These are phyloP conservation scores for Suillus clintonianus DNA, from an alignment of 768 basidiomycete species.

Conservation along the genomic window DNA sequence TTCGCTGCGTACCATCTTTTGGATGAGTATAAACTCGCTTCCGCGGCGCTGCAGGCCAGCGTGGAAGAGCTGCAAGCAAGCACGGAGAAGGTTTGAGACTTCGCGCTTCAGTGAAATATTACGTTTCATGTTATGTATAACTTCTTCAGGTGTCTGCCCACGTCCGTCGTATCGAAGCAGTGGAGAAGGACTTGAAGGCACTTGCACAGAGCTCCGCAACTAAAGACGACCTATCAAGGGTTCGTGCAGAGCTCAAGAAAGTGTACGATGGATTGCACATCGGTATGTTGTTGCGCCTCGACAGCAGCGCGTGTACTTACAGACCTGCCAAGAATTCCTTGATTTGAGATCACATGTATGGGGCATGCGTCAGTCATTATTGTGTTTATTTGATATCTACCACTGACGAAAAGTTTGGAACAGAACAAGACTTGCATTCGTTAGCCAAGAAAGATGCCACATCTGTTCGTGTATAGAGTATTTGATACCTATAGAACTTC, in stretches of 20 bases:
- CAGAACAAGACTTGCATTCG: slow-evolving; percentile 82
- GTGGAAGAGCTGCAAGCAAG: slow-evolving; percentile 84
- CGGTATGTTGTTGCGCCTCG: slow-evolving; percentile 44
- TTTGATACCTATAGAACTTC: not conserved
- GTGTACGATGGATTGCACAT: slow-evolving; percentile 82
- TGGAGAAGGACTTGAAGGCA: slow-evolving; percentile 87
- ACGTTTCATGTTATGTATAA: not conserved
- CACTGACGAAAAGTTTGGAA: slow-evolving; percentile 4
- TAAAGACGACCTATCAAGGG: slow-evolving; percentile 78
- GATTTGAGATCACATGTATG: slow-evolving; percentile 81
- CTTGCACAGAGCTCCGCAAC: slow-evolving; percentile 62
- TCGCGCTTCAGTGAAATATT: not conserved
- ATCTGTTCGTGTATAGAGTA: slow-evolving; percentile 52
- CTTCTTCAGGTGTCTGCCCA: slow-evolving; percentile 72
- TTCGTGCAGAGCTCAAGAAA: slow-evolving; percentile 85
- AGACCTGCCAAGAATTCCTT: slow-evolving; percentile 60
- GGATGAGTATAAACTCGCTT: slow-evolving; percentile 89
- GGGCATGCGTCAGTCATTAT: slow-evolving; percentile 74
- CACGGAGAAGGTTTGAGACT: slow-evolving; percentile 57
- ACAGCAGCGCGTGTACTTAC: not conserved
- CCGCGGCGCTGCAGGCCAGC: slow-evolving; percentile 83
- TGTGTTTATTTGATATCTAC: not conserved
- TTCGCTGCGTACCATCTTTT: slow-evolving; percentile 85
- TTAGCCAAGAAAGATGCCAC: slow-evolving; percentile 68
- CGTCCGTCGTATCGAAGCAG: slow-evolving; percentile 78